phyloP scores from a whole-genome alignment of 345 rosid species.

The Salix viminalis region DNA sequence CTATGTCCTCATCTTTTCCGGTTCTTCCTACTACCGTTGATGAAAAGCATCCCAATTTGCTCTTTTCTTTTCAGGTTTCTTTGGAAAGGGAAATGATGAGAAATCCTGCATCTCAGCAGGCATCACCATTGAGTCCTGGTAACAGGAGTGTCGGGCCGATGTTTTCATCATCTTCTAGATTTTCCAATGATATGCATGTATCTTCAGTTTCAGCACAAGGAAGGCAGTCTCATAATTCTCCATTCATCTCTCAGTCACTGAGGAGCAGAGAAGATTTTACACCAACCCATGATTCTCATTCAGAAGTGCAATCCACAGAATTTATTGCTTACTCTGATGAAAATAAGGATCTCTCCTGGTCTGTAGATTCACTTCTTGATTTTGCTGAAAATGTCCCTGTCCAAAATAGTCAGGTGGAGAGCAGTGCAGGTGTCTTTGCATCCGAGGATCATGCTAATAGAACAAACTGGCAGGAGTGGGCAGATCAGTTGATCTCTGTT shows the following conservation, averaged over 20 bases:
- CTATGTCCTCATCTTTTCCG: constrained; percentile 44
- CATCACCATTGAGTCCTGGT: constrained; percentile 32
- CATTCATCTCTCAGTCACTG: constrained; percentile 38
- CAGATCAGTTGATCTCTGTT: constrained; percentile 54
- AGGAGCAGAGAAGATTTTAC: constrained; percentile 28
- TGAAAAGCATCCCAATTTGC: constrained; percentile 35
- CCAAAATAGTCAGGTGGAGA: constrained; percentile 42
- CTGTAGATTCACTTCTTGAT: constrained; percentile 44
- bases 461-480: constrained; percentile 65
- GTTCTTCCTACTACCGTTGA: constrained; percentile 33
- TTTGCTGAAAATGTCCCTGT: constrained; percentile 39
- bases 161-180: constrained; percentile 33
- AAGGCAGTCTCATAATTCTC: constrained; percentile 34
- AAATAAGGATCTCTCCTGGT: constrained; percentile 49
- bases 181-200: constrained; percentile 25
- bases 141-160: constrained; percentile 29
- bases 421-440: constrained; percentile 33
- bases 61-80: constrained; percentile 38
- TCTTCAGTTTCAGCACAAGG: constrained; percentile 34
- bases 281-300: constrained; percentile 22
- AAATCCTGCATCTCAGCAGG: constrained; percentile 33
- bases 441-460: constrained; percentile 40
- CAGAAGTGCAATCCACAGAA: constrained; percentile 34
- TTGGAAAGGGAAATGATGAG: constrained; percentile 45
- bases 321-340: constrained; percentile 34